phyloP scores from a whole-genome alignment of 768 basidiomycete species.

The Pleurotus tuber-regium region DNA sequence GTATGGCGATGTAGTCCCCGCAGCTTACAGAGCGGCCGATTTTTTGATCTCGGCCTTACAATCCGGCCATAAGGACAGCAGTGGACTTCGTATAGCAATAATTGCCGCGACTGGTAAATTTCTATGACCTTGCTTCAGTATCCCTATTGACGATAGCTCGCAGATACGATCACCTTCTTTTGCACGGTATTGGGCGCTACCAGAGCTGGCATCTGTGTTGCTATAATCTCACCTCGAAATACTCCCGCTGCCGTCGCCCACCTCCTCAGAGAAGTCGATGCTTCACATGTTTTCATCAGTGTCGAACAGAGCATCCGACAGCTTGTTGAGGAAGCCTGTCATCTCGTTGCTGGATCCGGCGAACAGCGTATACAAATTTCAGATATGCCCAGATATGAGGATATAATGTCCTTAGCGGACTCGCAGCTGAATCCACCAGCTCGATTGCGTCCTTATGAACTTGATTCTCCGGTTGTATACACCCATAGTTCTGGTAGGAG shows the following conservation, averaged over 20 bases:
- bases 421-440: not conserved
- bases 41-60: conserved; percentile 18
- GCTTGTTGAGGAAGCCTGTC: conserved; percentile 1
- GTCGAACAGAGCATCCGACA: conserved; percentile 10
- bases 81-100: conserved; percentile 11
- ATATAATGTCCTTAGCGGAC: not conserved
- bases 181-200: conserved; percentile 27
- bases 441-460: not conserved
- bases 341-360: not conserved
- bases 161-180: conserved; percentile 32
- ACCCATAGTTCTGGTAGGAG: conserved; percentile 1
- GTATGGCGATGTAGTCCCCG: conserved; percentile 28
- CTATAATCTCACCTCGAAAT: conserved; percentile 35
- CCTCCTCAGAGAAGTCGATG: conserved; percentile 22
- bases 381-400: not conserved
- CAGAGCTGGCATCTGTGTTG: conserved; percentile 30
- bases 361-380: not conserved
- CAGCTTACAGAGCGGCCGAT: conserved; percentile 20
- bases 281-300: conserved; percentile 21
- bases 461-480: not conserved
- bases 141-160: not conserved
- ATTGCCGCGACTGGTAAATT: conserved; percentile 13
- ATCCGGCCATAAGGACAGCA: conserved; percentile 3
- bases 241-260: conserved; percentile 41
- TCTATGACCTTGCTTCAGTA: not conserved